Base-by-base conservation (phyloP, 2,329 filamentous ascomycete genomes). In the Claviceps digitariae region DNA sequence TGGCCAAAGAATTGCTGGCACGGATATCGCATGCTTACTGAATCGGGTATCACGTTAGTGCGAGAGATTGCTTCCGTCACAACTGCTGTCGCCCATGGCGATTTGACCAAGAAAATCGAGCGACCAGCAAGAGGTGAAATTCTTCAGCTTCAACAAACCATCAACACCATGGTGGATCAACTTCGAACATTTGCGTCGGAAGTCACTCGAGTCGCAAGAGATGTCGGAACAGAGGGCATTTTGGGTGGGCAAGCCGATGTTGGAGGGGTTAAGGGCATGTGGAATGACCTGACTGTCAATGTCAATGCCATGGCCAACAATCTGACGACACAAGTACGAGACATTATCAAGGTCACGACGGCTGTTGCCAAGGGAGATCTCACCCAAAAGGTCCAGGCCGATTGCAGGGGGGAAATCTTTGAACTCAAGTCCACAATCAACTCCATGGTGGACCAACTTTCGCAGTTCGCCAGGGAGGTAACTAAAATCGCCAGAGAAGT, bases 371-470 rank as follows among this genome's bases (percentile, higher is more conserved):
- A 82, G 70, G 91, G 91, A 71, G 93, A 98, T 67, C 77, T 98
- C 62, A 96, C 90, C 50, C 91, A 95, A 69, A 96, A 96, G 69
- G 91, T 98, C 41, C 89, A 95, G 68, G 90, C 90, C 56, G 89
- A 88, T 64, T 91, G 87, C 71, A 86, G 84, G 73, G 94, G 86
- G 69, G 93, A 91, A 76, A 97, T 90, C 63, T 86, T 83, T 66
- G 89, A 87, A 73, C 85, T 98, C 64, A 98, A 98, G 72, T 90
- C 90, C 56, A 97, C 93, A 48, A 98, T 97, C 75, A 98, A 98
- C 72, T 93, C 87, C 67, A 98, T 98, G 91, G 91, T 98, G 60
- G 93, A 96, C 67, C 93, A 96, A 68, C 76, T 98, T 54, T 89
- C 95, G 65, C 90, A 96, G 65, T 97, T 97, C 66, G 93, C 93